A percentile compares a stretch with the other conserved stretches of the same genome.
Evolutionary conservation across 176 grass and related monocot species (phyloP).

Genomic region (Zizania latifolia): DNA sequence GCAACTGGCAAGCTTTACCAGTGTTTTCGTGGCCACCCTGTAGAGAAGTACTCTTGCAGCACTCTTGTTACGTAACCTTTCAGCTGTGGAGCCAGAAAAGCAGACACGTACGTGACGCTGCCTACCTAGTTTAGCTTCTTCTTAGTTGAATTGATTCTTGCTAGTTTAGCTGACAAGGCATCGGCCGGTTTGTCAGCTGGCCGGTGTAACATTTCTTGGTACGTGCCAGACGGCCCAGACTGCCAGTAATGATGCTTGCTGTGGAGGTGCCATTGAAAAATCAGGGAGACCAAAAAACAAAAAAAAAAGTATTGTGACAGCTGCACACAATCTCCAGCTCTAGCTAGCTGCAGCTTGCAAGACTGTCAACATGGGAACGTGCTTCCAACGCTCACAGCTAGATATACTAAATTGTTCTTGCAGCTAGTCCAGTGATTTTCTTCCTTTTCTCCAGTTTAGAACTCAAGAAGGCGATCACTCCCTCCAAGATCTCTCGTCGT

Average conservation of each 20-base stretch:
- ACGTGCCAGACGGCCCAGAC: no score
- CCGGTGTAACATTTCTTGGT: background rate
- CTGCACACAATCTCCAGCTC: slow-evolving; percentile 9
- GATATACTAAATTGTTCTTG: background rate
- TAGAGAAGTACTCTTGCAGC: background rate
- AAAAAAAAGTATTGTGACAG: background rate
- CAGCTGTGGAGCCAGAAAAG: no score
- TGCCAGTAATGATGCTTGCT: background rate
- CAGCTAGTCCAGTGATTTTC: slow-evolving; percentile 5
- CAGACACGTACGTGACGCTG: background rate
- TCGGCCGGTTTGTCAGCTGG: no score
- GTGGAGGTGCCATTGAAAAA: background rate
- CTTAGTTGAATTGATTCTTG: background rate
- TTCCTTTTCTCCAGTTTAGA: background rate
- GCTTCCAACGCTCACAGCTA: slow-evolving; percentile 19
- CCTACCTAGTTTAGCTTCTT: no score
- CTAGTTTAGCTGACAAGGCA: no score
- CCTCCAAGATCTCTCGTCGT: background rate
- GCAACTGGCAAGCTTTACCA: no score
- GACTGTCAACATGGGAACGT: slow-evolving; percentile 25
- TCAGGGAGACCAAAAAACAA: background rate
- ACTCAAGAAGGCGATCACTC: background rate
- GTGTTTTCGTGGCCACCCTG: background rate
- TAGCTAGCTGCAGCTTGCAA: slow-evolving; percentile 3
- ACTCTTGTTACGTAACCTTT: background rate